Evolutionary conservation across 441 rosid genomes (phyloP).

Genomic region (Melastoma candidum): DNA sequence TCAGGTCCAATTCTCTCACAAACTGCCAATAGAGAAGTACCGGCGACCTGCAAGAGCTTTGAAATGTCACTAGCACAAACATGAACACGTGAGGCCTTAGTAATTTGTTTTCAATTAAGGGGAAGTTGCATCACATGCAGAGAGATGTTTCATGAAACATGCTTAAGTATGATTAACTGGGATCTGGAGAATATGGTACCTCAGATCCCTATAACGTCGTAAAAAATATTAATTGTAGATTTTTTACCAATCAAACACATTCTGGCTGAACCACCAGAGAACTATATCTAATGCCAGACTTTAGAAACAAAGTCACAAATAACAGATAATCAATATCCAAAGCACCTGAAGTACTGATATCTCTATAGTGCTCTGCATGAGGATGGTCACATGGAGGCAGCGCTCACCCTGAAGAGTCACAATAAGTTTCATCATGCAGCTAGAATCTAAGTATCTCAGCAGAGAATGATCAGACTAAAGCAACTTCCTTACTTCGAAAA

Average conservation of each 20-base stretch:
- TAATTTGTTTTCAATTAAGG: too few relatives aligned
- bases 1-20: slow-evolving; percentile 93
- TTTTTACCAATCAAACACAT: too few relatives aligned
- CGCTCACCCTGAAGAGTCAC: slow-evolving; percentile 47
- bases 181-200: too few relatives aligned
- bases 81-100: too few relatives aligned
- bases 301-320: background rate
- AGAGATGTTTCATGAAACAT: too few relatives aligned
- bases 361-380: slow-evolving; percentile 65
- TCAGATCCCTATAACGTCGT: too few relatives aligned
- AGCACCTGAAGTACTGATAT: slow-evolving; percentile 73
- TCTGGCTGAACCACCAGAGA: background rate
- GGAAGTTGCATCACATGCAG: too few relatives aligned
- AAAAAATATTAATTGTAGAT: too few relatives aligned
- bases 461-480: slow-evolving; percentile 10
- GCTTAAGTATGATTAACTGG: too few relatives aligned
- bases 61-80: slow-evolving; percentile 5
- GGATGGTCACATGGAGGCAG: slow-evolving; percentile 59
- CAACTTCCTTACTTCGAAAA: slow-evolving; percentile 54
- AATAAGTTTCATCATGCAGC: slow-evolving; percentile 7
- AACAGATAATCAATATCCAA: slow-evolving; percentile 9
- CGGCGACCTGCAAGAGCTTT: slow-evolving; percentile 56
- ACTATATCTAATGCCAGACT: slow-evolving; percentile 1
- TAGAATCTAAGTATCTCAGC: slow-evolving; percentile 3
- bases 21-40: slow-evolving; percentile 57